Percentiles rank a stretch among this genome's conserved stretches.
Evolutionary conservation across 306 rosid genomes (phyloP).

Genomic region (Adenanthera pavonina): DNA sequence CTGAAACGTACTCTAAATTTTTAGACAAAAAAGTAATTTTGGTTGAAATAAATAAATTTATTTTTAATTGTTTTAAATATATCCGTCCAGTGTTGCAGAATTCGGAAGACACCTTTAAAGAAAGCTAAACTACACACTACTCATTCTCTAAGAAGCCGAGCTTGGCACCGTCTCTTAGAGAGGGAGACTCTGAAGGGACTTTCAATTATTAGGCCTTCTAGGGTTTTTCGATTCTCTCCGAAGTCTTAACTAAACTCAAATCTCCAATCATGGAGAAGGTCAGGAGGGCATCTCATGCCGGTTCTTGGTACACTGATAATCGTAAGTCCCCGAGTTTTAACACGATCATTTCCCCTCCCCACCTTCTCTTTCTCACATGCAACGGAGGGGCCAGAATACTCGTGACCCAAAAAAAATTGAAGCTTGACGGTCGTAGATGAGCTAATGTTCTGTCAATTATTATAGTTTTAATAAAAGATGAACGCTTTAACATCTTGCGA

Average conservation of each 20-base stretch:
- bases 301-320: slow-evolving; percentile 79
- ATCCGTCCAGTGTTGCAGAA: not conserved
- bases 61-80: not conserved
- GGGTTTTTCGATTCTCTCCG: not conserved
- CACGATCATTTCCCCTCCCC: not conserved
- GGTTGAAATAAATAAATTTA: too few species aligned
- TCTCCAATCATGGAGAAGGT: slow-evolving; percentile 55
- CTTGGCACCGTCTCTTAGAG: not conserved
- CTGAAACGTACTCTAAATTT: too few species aligned
- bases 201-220: not conserved
- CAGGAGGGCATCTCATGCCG: slow-evolving; percentile 77
- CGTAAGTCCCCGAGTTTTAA: slow-evolving; percentile 54
- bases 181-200: not conserved
- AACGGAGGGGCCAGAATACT: not conserved
- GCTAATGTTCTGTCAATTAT: not conserved
- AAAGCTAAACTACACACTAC: not conserved
- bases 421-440: not conserved
- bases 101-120: not conserved
- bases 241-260: not conserved
- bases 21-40: too few species aligned
- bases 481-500: slow-evolving; percentile 3
- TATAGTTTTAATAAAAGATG: not conserved
- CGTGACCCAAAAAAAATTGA: not conserved
- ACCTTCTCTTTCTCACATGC: not conserved
- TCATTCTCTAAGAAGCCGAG: not conserved